These are phyloP conservation scores for Mucor saturninus DNA, from an alignment of 371 early-diverging fungal genomes.

Conservation along the genomic window DNA sequence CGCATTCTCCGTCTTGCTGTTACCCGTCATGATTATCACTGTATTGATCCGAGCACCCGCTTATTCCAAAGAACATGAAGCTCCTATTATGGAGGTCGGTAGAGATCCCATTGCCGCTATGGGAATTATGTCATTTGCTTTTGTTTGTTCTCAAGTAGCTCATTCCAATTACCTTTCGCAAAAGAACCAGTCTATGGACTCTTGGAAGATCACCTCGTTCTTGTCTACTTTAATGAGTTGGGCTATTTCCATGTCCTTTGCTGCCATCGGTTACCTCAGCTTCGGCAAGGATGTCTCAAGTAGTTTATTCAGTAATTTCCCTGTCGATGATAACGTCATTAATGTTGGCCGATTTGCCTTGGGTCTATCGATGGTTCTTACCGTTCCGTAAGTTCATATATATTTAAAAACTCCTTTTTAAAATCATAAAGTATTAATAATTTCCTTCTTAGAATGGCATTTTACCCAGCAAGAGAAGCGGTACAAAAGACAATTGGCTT, in stretches of 20 bases:
- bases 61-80: constrained; percentile 55
- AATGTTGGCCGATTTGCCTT: constrained; percentile 58
- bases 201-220: constrained; percentile 51
- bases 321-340: constrained; percentile 51
- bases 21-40: constrained; percentile 57
- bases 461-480: constrained; percentile 63
- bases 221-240: constrained; percentile 53
- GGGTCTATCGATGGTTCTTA: constrained; percentile 59
- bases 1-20: constrained; percentile 53
- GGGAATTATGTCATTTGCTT: constrained; percentile 69
- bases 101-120: constrained; percentile 58
- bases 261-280: constrained; percentile 57
- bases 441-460: constrained; percentile 42
- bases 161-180: constrained; percentile 59
- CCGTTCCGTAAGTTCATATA: constrained; percentile 49
- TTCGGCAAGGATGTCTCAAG: constrained; percentile 60
- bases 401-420: not conserved
- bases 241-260: constrained; percentile 61
- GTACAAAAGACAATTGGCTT: constrained; percentile 59
- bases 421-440: not conserved
- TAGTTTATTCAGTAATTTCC: constrained; percentile 63
- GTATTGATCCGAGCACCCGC: constrained; percentile 56
- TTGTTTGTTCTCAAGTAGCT: constrained; percentile 65
- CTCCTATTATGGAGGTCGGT: constrained; percentile 49
- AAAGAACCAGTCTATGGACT: constrained; percentile 40